Percentiles rank a stretch among this genome's conserved stretches.
phyloP scores from a whole-genome alignment of 768 basidiomycete species.

The Glaciozyma antarctica region DNA sequence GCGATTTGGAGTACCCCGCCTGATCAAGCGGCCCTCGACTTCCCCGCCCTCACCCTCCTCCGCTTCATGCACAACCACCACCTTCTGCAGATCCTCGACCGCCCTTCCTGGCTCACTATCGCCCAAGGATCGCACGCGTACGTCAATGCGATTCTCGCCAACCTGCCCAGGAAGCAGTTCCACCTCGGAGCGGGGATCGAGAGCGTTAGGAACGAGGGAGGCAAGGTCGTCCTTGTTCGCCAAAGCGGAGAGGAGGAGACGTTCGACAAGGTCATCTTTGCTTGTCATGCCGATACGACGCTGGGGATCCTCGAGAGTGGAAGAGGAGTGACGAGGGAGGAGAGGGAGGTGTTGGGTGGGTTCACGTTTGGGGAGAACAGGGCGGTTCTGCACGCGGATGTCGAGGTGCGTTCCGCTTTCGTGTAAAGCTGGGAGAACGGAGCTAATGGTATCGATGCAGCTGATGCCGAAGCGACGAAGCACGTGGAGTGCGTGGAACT shows the following conservation, averaged over 20 bases:
- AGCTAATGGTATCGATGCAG: slow-evolving; percentile 37
- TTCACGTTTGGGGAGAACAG: slow-evolving; percentile 63
- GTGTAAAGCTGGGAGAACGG: not conserved
- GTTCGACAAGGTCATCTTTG: slow-evolving; percentile 65
- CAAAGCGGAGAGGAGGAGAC: slow-evolving; percentile 43
- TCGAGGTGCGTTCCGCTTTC: slow-evolving; percentile 44
- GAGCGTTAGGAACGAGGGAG: slow-evolving; percentile 37
- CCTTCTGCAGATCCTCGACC: slow-evolving; percentile 59
- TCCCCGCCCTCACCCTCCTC: slow-evolving; percentile 61
- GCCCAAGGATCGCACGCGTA: slow-evolving; percentile 56
- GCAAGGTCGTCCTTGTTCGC: slow-evolving; percentile 45
- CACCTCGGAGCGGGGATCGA: slow-evolving; percentile 55
- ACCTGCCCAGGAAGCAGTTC: slow-evolving; percentile 48
- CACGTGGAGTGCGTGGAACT: slow-evolving; percentile 75
- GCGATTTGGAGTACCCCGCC: slow-evolving; percentile 72
- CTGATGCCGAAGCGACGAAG: slow-evolving; percentile 55
- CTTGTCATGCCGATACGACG: slow-evolving; percentile 61
- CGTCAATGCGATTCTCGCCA: slow-evolving; percentile 53
- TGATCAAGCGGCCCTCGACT: slow-evolving; percentile 57
- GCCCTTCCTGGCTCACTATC: slow-evolving; percentile 64
- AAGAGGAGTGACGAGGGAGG: slow-evolving; percentile 47
- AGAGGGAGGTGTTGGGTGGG: slow-evolving; percentile 50
- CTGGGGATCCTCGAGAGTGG: slow-evolving; percentile 39
- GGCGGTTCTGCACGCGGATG: slow-evolving; percentile 58
- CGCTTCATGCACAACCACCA: slow-evolving; percentile 68